Evolutionary conservation across 2,329 filamentous ascomycete genomes (phyloP), one percentile per base, ranked within the genome.

Genomic region (Karstenula rhodostoma): DNA sequence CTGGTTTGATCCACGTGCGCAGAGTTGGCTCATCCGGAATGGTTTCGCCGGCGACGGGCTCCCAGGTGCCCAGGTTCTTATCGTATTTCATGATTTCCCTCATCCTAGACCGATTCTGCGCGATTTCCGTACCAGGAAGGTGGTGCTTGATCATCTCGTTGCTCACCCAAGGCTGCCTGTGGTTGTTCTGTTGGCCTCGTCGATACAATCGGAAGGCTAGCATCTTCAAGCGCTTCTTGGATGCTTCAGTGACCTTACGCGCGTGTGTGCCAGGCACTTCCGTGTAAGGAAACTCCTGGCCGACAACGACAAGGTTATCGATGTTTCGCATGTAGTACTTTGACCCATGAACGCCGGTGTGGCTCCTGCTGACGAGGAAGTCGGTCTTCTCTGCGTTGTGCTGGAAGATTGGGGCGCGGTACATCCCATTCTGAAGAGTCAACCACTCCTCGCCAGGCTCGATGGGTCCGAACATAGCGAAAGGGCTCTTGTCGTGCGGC

Each of bases 211-310:
- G 91, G 77, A 93, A 97, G 0, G 93, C 91, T 42, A 99, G 89
- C 90, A 97, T 97, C 82, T 95, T 97, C 78, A 99, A 89, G 37
- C 95, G 89, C 78, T 95, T 96, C 82, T 99, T 99, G 37, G 92
- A 90, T n/a, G 94, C 93, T 59, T 96, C 97, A 0, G 95, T 99
- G 32, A 98, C 94, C 77, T 95, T 96, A 62, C 95, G 87, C 40
- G 93, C 96, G 75, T 98, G 94, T 2, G 94, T 94, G 0, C 94
- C 94, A 3, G 95, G 95, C 5, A 99, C 91, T 71, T 98, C 94
- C 32, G 94, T 88, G 0, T 92, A 93, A 0, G 95, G 95, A 72
- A 98, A 93, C 58, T 94, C 90, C 75, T 99, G 95, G 7, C 95
- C 95, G 25, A 97, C 95, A 19, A 93, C 90, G 72, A 91, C 94